phyloP scores from a whole-genome alignment of 176 grass and related monocot genomes.

The Bolboschoenus planiculmis region DNA sequence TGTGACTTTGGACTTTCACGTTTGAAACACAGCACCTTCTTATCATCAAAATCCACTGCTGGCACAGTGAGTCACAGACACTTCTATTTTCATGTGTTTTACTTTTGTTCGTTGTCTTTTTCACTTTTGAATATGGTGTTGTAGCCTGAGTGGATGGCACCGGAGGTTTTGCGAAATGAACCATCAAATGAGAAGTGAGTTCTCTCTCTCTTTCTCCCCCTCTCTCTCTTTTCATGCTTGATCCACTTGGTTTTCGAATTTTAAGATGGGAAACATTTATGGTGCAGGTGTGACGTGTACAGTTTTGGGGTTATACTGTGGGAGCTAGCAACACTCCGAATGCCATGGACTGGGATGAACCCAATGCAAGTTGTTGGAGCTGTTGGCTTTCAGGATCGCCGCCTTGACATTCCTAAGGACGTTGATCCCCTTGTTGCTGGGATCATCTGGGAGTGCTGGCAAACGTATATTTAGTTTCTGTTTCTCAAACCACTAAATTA shows the following conservation, averaged over 20 bases:
- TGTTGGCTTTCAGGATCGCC: slow-evolving; percentile 87
- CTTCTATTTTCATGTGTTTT: background rate
- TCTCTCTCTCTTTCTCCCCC: background rate
- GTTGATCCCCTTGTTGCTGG: slow-evolving; percentile 74
- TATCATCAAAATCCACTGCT: slow-evolving; percentile 98
- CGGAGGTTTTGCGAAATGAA: slow-evolving; percentile 95
- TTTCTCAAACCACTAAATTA: background rate
- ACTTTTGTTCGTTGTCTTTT: slow-evolving; percentile 12
- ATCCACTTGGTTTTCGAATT: slow-evolving; percentile 18
- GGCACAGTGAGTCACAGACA: slow-evolving; percentile 71
- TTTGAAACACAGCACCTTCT: slow-evolving; percentile 96
- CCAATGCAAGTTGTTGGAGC: slow-evolving; percentile 98
- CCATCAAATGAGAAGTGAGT: slow-evolving; percentile 96
- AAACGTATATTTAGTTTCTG: slow-evolving; percentile 49
- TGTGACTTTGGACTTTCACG: slow-evolving; percentile 99
- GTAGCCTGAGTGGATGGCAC: slow-evolving; percentile 99
- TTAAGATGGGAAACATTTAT: background rate
- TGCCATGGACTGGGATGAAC: slow-evolving; percentile 98
- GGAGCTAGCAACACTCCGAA: slow-evolving; percentile 88
- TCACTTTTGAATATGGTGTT: slow-evolving; percentile 8
- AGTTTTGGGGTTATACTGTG: slow-evolving; percentile 99
- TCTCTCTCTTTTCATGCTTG: background rate
- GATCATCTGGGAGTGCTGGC: slow-evolving; percentile 95
- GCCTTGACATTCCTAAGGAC: slow-evolving; percentile 92
- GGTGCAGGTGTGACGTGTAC: slow-evolving; percentile 83